Evolutionary conservation across 345 rosid genomes (phyloP).

Genomic region (Dimocarpus longan): DNA sequence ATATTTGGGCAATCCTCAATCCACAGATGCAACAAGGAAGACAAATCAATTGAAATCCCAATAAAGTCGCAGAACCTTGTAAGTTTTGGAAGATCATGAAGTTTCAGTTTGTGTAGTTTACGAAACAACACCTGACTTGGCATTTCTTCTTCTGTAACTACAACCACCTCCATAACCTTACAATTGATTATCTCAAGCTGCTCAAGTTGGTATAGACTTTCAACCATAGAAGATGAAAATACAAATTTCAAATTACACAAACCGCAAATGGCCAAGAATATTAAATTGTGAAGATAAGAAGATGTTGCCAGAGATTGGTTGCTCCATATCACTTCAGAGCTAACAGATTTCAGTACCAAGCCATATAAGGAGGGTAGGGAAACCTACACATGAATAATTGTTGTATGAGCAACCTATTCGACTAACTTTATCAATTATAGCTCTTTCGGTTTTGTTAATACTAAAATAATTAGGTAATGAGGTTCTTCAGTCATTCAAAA

Average conservation of each 20-base stretch:
- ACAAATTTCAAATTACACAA: slow-evolving; percentile 4
- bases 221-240: neutral
- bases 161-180: slow-evolving; percentile 17
- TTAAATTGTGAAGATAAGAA: neutral
- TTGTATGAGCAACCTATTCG: too few relatives aligned
- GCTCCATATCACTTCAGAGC: neutral
- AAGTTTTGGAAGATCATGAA: slow-evolving; percentile 23
- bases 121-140: neutral
- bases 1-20: slow-evolving; percentile 1
- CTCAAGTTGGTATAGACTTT: neutral
- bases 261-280: neutral
- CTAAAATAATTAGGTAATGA: too few relatives aligned
- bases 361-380: neutral
- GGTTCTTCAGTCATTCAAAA: too few relatives aligned
- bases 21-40: neutral
- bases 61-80: neutral
- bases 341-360: neutral
- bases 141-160: neutral
- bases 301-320: neutral
- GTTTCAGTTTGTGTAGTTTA: neutral
- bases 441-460: too few relatives aligned
- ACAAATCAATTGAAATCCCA: slow-evolving; percentile 1
- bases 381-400: neutral
- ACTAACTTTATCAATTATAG: too few relatives aligned
- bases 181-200: neutral